phyloP scores from a whole-genome alignment of 2,329 filamentous ascomycete genomes.

The Colletotrichum orbiculare region DNA sequence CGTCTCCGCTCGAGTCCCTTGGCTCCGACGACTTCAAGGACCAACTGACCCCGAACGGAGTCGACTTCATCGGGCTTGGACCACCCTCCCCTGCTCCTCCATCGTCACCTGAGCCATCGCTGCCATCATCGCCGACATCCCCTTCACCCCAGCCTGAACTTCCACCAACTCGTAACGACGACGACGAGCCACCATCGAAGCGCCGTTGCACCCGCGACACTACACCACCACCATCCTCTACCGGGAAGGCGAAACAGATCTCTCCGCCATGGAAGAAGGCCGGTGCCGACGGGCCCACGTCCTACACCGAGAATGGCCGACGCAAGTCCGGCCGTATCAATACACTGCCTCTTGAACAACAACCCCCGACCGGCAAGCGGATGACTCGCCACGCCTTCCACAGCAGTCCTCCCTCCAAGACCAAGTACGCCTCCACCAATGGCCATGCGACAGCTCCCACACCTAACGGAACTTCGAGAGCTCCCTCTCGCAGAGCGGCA shows the following conservation, averaged over 20 bases:
- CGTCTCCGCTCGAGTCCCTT: constrained; percentile 31
- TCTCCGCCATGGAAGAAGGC: constrained; percentile 96
- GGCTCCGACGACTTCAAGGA: constrained; percentile 37
- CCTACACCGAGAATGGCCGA: constrained; percentile 79
- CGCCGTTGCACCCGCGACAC: constrained; percentile 69
- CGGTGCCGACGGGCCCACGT: constrained; percentile 86
- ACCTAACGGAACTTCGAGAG: constrained; percentile 43
- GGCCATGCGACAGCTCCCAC: constrained; percentile 45
- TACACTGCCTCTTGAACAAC: constrained; percentile 62
- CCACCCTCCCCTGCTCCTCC: constrained; percentile 17
- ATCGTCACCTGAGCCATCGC: constrained; percentile 19
- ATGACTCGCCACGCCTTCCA: constrained; percentile 59
- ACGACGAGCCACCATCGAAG: constrained; percentile 68
- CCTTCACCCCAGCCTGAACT: constrained; percentile 7
- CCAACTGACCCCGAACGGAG: constrained; percentile 35
- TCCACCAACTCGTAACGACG: constrained; percentile 39
- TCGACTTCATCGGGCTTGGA: constrained; percentile 32
- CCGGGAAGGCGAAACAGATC: constrained; percentile 61
- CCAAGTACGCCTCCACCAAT: constrained; percentile 42
- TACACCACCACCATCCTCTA: constrained; percentile 50
- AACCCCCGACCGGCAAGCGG: constrained; percentile 61
- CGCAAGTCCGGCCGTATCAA: constrained; percentile 76
- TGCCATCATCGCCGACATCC: constrained; percentile 16
- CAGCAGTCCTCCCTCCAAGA: constrained; percentile 47
- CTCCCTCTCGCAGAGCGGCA: constrained; percentile 40